Conservation (phyloP, 2,329 filamentous ascomycete genomes). For the Rutstroemia sp. region DNA sequence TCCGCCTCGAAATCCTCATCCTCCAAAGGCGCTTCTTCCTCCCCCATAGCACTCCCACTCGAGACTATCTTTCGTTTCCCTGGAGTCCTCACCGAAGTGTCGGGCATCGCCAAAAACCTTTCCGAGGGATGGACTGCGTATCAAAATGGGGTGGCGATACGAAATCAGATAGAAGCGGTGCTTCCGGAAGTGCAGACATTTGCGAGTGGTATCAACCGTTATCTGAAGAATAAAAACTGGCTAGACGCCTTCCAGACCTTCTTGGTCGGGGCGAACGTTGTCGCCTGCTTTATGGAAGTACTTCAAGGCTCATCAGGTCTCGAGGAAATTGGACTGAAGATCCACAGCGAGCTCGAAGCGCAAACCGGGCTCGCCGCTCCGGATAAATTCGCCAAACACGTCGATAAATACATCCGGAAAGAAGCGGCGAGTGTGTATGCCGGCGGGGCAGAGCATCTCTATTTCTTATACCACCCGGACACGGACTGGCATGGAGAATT, state of each 20-base stretch:
- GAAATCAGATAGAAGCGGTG: conserved; percentile 7
- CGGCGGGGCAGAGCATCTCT: conserved; percentile 29
- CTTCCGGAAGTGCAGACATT: conserved; percentile 8
- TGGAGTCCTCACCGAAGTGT: conserved; percentile 6
- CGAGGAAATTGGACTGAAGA: conserved; percentile 7
- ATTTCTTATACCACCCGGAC: conserved; percentile 36
- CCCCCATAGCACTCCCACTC: background rate
- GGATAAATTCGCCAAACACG: conserved; percentile 12
- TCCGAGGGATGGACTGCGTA: conserved; percentile 10
- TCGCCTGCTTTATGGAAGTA: conserved; percentile 9
- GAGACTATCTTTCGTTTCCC: conserved; percentile 9
- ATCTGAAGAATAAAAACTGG: conserved; percentile 9
- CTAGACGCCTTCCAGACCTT: conserved; percentile 7
- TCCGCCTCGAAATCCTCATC: conserved; percentile 1
- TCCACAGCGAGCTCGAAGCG: conserved; percentile 10
- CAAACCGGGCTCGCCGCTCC: conserved; percentile 12
- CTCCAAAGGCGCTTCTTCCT: background rate
- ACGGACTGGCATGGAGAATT: conserved; percentile 37
- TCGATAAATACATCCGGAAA: conserved; percentile 13
- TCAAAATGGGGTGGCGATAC: conserved; percentile 7
- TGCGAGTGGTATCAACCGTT: conserved; percentile 7
- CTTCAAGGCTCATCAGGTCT: conserved; percentile 5
- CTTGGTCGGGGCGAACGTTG: conserved; percentile 7
- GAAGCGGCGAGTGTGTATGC: conserved; percentile 9
- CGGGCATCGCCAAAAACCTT: conserved; percentile 5